phyloP scores from a whole-genome alignment of 805 yeast species.

The Clavispora asparagi region DNA sequence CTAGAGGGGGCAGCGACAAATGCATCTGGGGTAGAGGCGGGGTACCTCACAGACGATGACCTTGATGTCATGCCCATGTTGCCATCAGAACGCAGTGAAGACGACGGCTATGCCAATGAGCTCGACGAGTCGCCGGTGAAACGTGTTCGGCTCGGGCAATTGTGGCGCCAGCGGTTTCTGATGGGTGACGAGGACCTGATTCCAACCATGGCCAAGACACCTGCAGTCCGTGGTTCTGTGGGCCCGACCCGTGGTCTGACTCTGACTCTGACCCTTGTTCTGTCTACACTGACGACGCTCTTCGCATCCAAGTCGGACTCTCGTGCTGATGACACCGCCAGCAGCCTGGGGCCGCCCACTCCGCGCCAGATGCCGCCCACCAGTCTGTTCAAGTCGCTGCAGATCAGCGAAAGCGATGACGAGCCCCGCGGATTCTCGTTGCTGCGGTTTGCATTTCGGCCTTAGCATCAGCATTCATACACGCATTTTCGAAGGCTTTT shows the following conservation, averaged over 20 bases:
- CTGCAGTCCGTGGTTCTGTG: no score
- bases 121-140: conserved; percentile 40
- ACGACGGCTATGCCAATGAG: conserved; percentile 30
- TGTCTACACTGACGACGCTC: no score
- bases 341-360: conserved; percentile 1
- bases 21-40: no score
- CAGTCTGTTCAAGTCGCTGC: conserved; percentile 11
- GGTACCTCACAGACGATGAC: conserved; percentile 14
- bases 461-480: neutral
- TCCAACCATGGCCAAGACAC: neutral
- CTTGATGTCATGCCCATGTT: conserved; percentile 5
- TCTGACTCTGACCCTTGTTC: no score
- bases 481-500: no score
- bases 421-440: conserved; percentile 5
- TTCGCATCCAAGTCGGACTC: neutral
- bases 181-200: conserved; percentile 3
- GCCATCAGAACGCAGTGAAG: conserved; percentile 11
- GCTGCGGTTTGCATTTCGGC: conserved; percentile 16
- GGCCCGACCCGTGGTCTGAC: no score
- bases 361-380: neutral
- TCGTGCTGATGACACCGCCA: conserved; percentile 1
- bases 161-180: conserved; percentile 12
- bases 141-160: conserved; percentile 2
- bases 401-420: conserved; percentile 13
- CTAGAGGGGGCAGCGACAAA: conserved; percentile 1